Base-by-base conservation (phyloP, 805 yeast genomes). In the Saturnispora galanensis region DNA sequence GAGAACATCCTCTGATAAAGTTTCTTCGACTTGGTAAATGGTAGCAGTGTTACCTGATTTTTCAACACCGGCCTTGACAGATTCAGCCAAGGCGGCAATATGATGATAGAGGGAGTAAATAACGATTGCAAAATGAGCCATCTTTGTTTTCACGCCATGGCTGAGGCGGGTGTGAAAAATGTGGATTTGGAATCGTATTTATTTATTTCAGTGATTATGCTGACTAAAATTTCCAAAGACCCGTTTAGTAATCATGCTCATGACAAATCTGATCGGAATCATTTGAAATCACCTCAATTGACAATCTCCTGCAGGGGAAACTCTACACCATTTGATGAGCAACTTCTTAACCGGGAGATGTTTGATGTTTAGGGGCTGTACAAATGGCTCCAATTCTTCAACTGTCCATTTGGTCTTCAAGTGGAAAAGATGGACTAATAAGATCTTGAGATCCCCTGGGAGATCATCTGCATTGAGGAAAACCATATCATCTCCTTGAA, bases 21-120 rank as follows among this genome's bases (percentile, higher is more conserved):
- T 85, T 64, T 85, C 95, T 47, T 85, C 74, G 34, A 87, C 77
- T 70, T 83, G 86, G 66, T 62, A 85, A 48, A 87, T 64, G 48
- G 76, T 81, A 16, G 85, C 95, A 11, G 57, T 45, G 29, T 75
- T 76, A 47, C 94, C 94, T 10, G 88, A 79, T 21, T 76, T 61
- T 57, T 73, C 76, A 49, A 85, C 68, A 54, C 95, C 96, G 51
- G 70, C 69, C 59, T 79, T 71, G 52, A 77, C 76, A 33, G 78
- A 71, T 60, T 76, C 73, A 38, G 96, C 93, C 56, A 88, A 58
- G 31, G 69, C 62, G 49, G 74, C 74, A 52, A 85, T 67, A 65
- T 87, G 96, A 49, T 86, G 88, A 67, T 82, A 86, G 36, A 79
- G 68, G 21, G 96, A 81, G 72, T 86, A 88, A 45, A 73, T 68